These are phyloP conservation scores for Puccinia hordei DNA, from an alignment of 1,284 basidiomycete genomes.

Conservation along the genomic window DNA sequence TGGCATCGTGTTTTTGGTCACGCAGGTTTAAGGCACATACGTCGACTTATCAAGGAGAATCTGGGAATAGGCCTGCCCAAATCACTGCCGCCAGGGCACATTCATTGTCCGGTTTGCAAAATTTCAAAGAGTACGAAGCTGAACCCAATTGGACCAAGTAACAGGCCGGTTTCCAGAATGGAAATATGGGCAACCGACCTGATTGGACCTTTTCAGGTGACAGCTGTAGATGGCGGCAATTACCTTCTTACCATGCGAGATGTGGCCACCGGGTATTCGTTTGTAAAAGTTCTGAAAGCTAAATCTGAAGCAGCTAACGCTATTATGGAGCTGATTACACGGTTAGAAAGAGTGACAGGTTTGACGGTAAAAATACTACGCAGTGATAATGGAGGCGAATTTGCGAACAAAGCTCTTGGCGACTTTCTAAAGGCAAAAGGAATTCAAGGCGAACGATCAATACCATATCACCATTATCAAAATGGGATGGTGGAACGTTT, in stretches of 20 bases:
- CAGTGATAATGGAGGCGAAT: slow-evolving; percentile 30
- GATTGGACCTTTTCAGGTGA: slow-evolving; percentile 12
- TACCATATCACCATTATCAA: slow-evolving; percentile 38
- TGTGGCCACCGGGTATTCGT: background rate
- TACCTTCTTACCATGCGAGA: slow-evolving; percentile 2
- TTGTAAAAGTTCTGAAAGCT: background rate
- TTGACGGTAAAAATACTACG: background rate
- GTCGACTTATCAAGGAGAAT: background rate
- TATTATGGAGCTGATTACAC: background rate
- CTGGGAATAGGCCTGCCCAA: background rate
- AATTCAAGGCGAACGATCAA: background rate
- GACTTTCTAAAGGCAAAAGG: background rate
- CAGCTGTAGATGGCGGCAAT: background rate
- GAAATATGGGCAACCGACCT: slow-evolving; percentile 14
- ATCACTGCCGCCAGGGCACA: background rate
- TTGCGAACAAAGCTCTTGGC: background rate
- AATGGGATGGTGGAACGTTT: slow-evolving; percentile 5
- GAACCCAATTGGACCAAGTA: background rate
- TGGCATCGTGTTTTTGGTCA: slow-evolving; percentile 6
- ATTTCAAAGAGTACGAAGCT: background rate
- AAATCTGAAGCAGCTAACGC: background rate
- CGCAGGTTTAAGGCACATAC: background rate
- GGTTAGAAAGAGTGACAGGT: background rate
- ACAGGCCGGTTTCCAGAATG: background rate
- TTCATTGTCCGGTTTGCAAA: slow-evolving; percentile 2